A percentile compares a stretch with the other conserved stretches of the same genome.
Evolutionary conservation across 75 land plant genomes (phyloP).

Genomic region (Cryptomeria japonica): DNA sequence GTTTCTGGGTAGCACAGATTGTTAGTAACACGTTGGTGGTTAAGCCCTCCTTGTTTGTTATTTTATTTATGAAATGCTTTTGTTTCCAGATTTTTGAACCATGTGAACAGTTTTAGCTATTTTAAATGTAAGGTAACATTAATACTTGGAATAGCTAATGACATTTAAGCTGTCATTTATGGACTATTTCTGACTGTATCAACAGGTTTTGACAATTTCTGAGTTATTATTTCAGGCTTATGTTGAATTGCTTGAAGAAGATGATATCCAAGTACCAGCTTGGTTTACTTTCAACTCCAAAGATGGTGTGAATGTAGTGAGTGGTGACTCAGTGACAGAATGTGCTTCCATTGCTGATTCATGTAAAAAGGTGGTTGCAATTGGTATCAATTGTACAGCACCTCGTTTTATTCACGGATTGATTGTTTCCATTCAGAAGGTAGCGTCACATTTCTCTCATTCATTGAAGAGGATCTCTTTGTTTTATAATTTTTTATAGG

Average conservation of each 20-base stretch:
- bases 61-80: not conserved
- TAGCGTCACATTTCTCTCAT: slow-evolving; percentile 19
- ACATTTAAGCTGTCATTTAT: not conserved
- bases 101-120: not conserved
- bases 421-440: slow-evolving; percentile 67
- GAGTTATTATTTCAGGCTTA: slow-evolving; percentile 65
- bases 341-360: slow-evolving; percentile 77
- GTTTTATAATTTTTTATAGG: not conserved
- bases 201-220: not conserved
- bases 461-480: not conserved
- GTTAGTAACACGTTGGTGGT: not conserved
- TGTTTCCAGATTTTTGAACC: not conserved
- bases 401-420: slow-evolving; percentile 83
- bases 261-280: slow-evolving; percentile 71
- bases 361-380: slow-evolving; percentile 70
- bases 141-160: not conserved
- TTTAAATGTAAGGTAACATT: not conserved
- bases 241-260: slow-evolving; percentile 80
- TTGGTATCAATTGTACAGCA: slow-evolving; percentile 96
- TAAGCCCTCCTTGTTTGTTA: not conserved
- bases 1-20: not conserved
- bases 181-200: not conserved
- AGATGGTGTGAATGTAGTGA: slow-evolving; percentile 82
- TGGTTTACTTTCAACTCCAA: slow-evolving; percentile 98
- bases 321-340: slow-evolving; percentile 75